A percentile compares a stretch with the other conserved stretches of the same genome.
Conservation (phyloP, 345 rosid species). For the Psidium guajava region DNA sequence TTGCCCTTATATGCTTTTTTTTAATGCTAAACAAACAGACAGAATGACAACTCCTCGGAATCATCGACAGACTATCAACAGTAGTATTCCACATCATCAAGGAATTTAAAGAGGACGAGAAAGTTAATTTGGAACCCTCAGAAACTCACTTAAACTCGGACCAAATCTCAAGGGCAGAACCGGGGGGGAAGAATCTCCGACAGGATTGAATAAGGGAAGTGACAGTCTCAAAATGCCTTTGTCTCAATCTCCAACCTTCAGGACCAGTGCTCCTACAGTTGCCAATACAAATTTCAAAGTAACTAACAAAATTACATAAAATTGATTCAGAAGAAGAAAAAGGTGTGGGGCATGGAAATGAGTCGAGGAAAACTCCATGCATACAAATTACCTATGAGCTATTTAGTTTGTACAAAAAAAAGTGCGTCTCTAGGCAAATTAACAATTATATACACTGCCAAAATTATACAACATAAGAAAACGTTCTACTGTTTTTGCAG, state of each 20-base stretch:
- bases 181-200: constrained; percentile 74
- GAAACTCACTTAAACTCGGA: constrained; percentile 73
- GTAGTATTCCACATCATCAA: not conserved
- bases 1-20: not conserved
- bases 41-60: not conserved
- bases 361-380: not conserved
- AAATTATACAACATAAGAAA: not conserved
- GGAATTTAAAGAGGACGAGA: not conserved
- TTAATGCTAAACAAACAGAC: not conserved
- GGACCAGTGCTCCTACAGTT: constrained; percentile 81
- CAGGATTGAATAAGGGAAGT: constrained; percentile 83
- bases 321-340: not conserved
- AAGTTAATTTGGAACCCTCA: not conserved
- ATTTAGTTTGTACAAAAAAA: not conserved
- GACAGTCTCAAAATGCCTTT: constrained; percentile 76
- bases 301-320: not conserved
- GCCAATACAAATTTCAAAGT: not conserved
- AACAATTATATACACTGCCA: not conserved
- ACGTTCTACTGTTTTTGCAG: not conserved
- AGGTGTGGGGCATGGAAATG: not conserved
- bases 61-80: not conserved
- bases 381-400: not conserved
- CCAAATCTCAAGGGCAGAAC: constrained; percentile 94
- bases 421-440: not conserved
- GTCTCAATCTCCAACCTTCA: constrained; percentile 96